Percentiles rank a stretch among this genome's conserved stretches.
phyloP scores from a whole-genome alignment of 257 asterid species.

The Solanum corneliomulleri region DNA sequence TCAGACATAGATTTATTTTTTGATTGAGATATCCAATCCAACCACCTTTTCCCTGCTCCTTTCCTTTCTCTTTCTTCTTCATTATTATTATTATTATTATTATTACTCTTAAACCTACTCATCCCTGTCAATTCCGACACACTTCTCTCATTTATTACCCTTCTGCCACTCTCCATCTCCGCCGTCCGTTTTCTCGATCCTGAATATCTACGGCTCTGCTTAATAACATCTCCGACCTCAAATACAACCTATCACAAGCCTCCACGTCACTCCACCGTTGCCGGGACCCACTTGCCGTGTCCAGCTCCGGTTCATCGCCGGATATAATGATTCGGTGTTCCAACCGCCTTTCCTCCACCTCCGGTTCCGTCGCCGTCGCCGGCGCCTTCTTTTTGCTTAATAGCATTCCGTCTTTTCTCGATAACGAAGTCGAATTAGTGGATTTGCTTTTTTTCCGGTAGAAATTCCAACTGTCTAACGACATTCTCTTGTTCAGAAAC shows the following conservation, averaged over 20 bases:
- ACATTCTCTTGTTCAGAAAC: conserved; percentile 21
- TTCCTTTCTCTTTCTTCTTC: conserved; percentile 7
- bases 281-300: background rate
- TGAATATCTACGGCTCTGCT: conserved; percentile 13
- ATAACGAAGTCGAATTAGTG: background rate
- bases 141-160: conserved; percentile 54
- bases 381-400: conserved; percentile 38
- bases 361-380: conserved; percentile 32
- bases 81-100: conserved; percentile 36
- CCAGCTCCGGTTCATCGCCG: background rate
- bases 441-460: conserved; percentile 4
- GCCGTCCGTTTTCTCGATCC: conserved; percentile 4
- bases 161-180: conserved; percentile 24
- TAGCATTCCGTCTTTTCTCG: background rate
- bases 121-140: conserved; percentile 81
- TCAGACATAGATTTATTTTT: background rate
- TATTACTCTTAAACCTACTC: conserved; percentile 54
- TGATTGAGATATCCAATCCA: conserved; percentile 77
- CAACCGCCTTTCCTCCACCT: conserved; percentile 32
- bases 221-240: conserved; percentile 27
- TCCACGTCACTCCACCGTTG: conserved; percentile 75
- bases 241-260: conserved; percentile 37
- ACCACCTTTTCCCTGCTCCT: conserved; percentile 57
- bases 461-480: conserved; percentile 49
- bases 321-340: conserved; percentile 74